These are phyloP conservation scores for Yarrowia galli DNA, from an alignment of 1,139 yeast genomes.

Conservation along the genomic window DNA sequence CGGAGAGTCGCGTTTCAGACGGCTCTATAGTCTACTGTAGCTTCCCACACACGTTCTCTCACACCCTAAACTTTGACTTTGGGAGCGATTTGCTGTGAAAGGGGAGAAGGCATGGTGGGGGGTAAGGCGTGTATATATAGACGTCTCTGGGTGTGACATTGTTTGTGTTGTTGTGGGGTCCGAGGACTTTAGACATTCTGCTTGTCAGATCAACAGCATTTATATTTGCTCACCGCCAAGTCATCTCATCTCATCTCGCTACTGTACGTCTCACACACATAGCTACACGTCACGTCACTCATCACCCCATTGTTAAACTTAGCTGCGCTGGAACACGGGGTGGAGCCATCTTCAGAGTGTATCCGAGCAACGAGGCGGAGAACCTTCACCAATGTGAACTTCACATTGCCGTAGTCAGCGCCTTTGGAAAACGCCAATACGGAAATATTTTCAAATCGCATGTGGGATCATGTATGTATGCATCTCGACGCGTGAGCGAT, in stretches of 20 bases:
- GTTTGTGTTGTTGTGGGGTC: too few relatives aligned
- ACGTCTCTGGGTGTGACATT: not conserved
- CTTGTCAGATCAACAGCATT: too few relatives aligned
- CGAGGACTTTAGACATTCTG: too few relatives aligned
- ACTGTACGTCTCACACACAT: constrained; percentile 2
- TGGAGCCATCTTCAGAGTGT: constrained; percentile 21
- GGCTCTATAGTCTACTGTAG: not conserved
- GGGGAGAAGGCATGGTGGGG: not conserved
- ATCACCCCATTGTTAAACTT: constrained; percentile 7
- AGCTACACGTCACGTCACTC: constrained; percentile 32
- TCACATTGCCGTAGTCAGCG: too few relatives aligned
- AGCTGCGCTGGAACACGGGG: constrained; percentile 9
- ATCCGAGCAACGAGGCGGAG: constrained; percentile 14
- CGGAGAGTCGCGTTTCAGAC: constrained; percentile 1
- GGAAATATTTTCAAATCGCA: not conserved
- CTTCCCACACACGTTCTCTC: not conserved
- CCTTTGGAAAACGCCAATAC: too few relatives aligned
- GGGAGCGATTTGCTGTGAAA: constrained; percentile 17
- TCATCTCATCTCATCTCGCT: constrained; percentile 15
- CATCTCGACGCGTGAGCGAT: constrained; percentile 10
- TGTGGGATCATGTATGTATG: not conserved
- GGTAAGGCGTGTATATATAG: not conserved
- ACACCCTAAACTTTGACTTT: constrained; percentile 24
- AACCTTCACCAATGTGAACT: not conserved
- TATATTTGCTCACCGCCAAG: constrained; percentile 16